Evolutionary conservation across 768 basidiomycete genomes (phyloP).

Genomic region (Gautieria morchelliformis): DNA sequence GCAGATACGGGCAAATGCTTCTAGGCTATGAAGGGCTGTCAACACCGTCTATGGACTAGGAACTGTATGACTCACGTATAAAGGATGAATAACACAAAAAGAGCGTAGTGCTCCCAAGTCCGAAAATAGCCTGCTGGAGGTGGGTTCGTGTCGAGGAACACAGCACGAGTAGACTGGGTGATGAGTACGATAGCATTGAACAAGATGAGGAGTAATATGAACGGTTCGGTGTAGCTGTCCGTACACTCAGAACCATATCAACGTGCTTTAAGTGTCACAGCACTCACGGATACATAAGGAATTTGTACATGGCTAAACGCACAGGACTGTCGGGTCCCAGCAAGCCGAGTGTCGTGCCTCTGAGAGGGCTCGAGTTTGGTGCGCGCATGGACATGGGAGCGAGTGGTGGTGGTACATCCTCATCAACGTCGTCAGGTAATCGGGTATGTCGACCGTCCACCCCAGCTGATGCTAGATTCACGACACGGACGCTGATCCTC

Average conservation of each 20-base stretch:
- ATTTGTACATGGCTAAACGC: conserved; percentile 52
- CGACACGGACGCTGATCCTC: conserved; percentile 69
- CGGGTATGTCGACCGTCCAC: conserved; percentile 32
- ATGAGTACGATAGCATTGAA: conserved; percentile 74
- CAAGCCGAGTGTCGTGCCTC: conserved; percentile 71
- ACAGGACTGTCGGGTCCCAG: conserved; percentile 62
- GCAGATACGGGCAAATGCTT: conserved; percentile 80
- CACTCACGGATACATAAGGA: conserved; percentile 65
- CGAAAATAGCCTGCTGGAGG: conserved; percentile 65
- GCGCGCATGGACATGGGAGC: background rate
- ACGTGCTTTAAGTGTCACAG: background rate
- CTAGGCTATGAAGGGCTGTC: conserved; percentile 41
- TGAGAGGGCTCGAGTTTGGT: conserved; percentile 31
- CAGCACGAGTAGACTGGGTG: conserved; percentile 60
- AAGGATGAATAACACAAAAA: conserved; percentile 76
- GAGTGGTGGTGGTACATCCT: background rate
- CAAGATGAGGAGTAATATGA: conserved; percentile 76
- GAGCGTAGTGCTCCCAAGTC: conserved; percentile 77
- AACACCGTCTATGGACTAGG: background rate
- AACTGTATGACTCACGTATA: conserved; percentile 61
- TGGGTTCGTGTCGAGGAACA: conserved; percentile 29
- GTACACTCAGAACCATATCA: background rate
- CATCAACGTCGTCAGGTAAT: background rate
- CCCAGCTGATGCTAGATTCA: conserved; percentile 58
- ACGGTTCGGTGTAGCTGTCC: conserved; percentile 78